Conservation (phyloP, 306 rosid genomes). For the Myrica gale region DNA sequence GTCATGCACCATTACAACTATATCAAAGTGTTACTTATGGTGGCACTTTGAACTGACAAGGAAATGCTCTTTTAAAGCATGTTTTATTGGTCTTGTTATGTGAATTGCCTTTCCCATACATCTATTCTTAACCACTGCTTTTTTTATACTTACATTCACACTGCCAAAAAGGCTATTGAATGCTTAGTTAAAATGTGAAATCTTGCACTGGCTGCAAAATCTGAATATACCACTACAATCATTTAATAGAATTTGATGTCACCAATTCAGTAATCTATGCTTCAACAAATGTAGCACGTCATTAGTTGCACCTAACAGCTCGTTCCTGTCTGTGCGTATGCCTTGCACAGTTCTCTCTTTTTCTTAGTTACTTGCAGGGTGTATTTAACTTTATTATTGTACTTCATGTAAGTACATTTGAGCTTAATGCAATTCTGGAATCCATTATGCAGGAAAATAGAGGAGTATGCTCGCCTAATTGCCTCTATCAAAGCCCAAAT, state of each 20-base stretch:
- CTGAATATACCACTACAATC: not conserved
- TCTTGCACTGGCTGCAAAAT: not conserved
- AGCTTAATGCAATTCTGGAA: slow-evolving; percentile 18
- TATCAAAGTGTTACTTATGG: not conserved
- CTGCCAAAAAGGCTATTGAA: not conserved
- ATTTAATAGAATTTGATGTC: not conserved
- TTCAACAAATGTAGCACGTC: not conserved
- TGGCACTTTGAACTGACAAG: not conserved
- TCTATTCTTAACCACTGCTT: not conserved
- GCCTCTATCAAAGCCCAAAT: slow-evolving; percentile 93
- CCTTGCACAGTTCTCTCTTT: not conserved
- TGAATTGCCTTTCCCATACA: not conserved
- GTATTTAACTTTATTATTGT: not conserved
- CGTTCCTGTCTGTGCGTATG: not conserved
- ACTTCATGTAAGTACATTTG: not conserved
- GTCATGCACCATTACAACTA: not conserved
- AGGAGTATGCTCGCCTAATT: slow-evolving; percentile 68
- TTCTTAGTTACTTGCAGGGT: not conserved
- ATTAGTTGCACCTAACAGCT: not conserved
- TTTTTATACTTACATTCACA: not conserved
- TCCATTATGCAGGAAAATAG: slow-evolving; percentile 63
- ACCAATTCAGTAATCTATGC: not conserved
- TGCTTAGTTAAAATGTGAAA: not conserved
- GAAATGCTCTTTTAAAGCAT: not conserved
- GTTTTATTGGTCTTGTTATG: not conserved